Base-by-base conservation (phyloP, 768 basidiomycete genomes). In the Tricholoma sp. region DNA sequence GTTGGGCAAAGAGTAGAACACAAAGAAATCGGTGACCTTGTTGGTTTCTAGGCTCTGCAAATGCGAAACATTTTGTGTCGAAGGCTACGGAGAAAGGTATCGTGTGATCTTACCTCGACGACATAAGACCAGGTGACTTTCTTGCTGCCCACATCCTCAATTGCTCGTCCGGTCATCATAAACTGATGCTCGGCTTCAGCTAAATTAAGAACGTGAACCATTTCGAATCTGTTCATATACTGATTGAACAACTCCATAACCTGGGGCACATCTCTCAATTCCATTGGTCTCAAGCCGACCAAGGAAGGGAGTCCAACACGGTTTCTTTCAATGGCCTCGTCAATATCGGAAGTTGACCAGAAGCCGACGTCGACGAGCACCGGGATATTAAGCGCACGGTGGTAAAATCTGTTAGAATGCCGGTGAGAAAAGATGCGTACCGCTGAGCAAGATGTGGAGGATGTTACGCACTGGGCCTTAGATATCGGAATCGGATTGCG, bases 121-220 rank as follows among this genome's bases (percentile, higher is more conserved):
- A 99, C 95, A 65, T 96, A 98, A 2, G 89, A 78, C 95, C 95
- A 98, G 3, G 89, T 87, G 24, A 98, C 96, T 68, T 98, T 96
- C 1, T 84, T 85, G 7, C 80, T 73, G 50, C 73, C 76, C 20
- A 79, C 83, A 50, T 76, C 79, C 39, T 80, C 79, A 11, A 71
- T 65, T 37, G 71, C 77, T 51, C 84, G 81, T 28, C 76, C 76
- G 4, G 96, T 96, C 63, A 91, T 92, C 65, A 94, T 72, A 70
- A 98, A 86, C 60, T 93, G 87, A 70, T 99, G 96, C 59, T 77
- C 77, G 17, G 91, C 74, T 70, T 99, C 97, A 4, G 89, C 89
- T 47, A 83, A 68, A 45, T 74, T 80, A 72, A 91, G 85, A 20
- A 87, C 65, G 15, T 91, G 93, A 9, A 76, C 74, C 82, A 98